phyloP scores from a whole-genome alignment of 2,329 filamentous ascomycete genomes.

The Botrytis porri region DNA sequence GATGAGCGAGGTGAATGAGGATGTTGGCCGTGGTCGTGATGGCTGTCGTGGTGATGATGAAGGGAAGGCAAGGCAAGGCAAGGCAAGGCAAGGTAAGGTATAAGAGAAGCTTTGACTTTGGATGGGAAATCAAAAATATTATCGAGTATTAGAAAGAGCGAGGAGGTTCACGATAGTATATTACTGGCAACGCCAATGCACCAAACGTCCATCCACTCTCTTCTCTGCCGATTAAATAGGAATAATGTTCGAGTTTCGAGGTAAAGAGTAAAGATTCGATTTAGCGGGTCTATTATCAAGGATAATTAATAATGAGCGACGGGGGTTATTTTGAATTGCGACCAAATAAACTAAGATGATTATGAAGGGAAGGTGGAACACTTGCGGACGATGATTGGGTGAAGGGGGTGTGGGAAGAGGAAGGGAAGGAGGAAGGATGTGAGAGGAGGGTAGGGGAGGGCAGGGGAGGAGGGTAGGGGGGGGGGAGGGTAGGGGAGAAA shows the following conservation, averaged over 20 bases:
- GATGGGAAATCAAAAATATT: background rate
- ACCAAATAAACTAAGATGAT: background rate
- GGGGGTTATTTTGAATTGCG: background rate
- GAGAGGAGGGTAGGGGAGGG: too few species aligned
- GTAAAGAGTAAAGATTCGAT: constrained; percentile 7
- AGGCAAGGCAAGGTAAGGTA: background rate
- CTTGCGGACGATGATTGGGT: background rate
- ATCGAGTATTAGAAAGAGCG: background rate
- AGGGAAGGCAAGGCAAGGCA: background rate
- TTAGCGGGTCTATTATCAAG: background rate
- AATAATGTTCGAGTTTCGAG: background rate
- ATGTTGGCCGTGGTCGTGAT: background rate
- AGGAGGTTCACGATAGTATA: constrained; percentile 14
- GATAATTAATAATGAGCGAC: constrained; percentile 2
- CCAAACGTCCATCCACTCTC: background rate
- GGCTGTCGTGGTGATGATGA: background rate
- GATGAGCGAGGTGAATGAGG: background rate
- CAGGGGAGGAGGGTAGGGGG: too few species aligned
- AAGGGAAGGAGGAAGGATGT: background rate
- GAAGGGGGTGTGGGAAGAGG: background rate
- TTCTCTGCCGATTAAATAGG: background rate
- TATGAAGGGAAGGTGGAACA: background rate
- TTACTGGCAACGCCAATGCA: background rate
- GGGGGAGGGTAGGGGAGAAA: background rate
- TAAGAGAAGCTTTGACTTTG: background rate